These are phyloP conservation scores for Metschnikowia rubicola DNA, from an alignment of 805 yeast species.

Conservation along the genomic window DNA sequence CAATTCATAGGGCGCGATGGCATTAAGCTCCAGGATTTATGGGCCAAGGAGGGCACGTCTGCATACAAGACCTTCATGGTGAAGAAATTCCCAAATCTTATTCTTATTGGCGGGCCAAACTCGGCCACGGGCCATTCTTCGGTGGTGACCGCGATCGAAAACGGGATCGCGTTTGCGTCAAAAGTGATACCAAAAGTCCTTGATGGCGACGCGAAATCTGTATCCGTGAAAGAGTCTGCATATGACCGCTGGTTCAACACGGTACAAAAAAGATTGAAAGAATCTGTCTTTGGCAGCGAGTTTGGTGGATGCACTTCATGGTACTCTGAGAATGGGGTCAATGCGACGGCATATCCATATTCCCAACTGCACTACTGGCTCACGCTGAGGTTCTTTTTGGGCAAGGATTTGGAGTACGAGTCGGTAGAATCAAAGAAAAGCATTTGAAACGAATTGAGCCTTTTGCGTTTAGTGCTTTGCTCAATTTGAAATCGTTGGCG, in stretches of 20 bases:
- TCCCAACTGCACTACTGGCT: constrained; percentile 32
- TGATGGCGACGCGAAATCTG: constrained; percentile 25
- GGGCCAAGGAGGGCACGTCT: constrained; percentile 30
- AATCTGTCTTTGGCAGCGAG: constrained; percentile 34
- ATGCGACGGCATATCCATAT: constrained; percentile 36
- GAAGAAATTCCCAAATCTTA: constrained; percentile 34
- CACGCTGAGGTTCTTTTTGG: constrained; percentile 10
- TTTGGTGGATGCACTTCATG: constrained; percentile 43
- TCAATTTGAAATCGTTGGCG: no score
- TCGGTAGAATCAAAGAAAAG: constrained; percentile 4
- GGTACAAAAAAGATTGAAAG: constrained; percentile 24
- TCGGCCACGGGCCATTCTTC: constrained; percentile 43
- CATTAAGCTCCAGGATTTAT: constrained; percentile 19
- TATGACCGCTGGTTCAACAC: constrained; percentile 34
- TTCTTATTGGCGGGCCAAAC: constrained; percentile 39
- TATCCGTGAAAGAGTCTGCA: constrained; percentile 29
- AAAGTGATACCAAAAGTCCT: constrained; percentile 26
- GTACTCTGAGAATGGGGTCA: constrained; percentile 30
- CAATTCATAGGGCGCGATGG: constrained; percentile 28
- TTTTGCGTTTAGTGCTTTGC: no score
- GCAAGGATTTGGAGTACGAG: constrained; percentile 13
- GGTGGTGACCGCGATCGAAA: constrained; percentile 38
- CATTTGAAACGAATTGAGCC: not conserved
- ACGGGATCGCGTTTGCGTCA: constrained; percentile 24
- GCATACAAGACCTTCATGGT: constrained; percentile 36